Evolutionary conservation across 169 alveolate genomes (phyloP), one percentile per base, ranked within the genome.

Genomic region (Neospora caninum): DNA sequence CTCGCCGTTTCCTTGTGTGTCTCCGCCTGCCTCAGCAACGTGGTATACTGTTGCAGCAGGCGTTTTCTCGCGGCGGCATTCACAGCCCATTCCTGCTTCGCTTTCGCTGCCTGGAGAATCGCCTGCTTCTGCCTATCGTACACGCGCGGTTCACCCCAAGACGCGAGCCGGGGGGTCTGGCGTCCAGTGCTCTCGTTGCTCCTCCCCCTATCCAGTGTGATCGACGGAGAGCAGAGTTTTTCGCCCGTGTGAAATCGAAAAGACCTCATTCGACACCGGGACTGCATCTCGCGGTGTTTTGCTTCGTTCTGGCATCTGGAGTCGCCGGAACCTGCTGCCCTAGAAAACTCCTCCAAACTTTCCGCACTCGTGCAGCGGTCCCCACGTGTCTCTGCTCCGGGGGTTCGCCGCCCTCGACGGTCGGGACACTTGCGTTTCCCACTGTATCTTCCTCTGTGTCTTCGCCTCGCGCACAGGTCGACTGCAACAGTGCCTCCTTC

Each of bases 21-120:
- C 86, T 78, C 86, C 27, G 86, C 39, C 86, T 78, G 86, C 42
- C 45, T 78, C 49, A 78, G 20, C 22, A 78, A 43, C 39, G n/a
- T 10, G 22, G 86, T 78, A 25, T 78, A 78, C 27, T 38, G 39
- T 38, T 78, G 86, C 86, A 78, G 86, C 45, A 78, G 45, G 39
- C 86, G 39, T 78, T n/a, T 78, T 43, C 43, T 78, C 39, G 45
- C 86, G 22, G 45, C 45, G 4, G 86, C 22, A 10, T 78, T 78
- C 45, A 78, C 86, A 78, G 45, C 86, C 45, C 39, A 20, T 16
- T 13, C 45, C 13, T 78, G 86, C n/a, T 27, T 64, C 31, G 73
- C 73, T 29, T 64, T 64, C 34, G 73, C n/a, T 27, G 73, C 73
- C 25, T 64, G 34, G 34, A 64, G 0, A 64, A 64, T 10, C 34